These are phyloP conservation scores for Carnegiea gigantea DNA, from an alignment of 179 eudicot genomes.

Conservation along the genomic window DNA sequence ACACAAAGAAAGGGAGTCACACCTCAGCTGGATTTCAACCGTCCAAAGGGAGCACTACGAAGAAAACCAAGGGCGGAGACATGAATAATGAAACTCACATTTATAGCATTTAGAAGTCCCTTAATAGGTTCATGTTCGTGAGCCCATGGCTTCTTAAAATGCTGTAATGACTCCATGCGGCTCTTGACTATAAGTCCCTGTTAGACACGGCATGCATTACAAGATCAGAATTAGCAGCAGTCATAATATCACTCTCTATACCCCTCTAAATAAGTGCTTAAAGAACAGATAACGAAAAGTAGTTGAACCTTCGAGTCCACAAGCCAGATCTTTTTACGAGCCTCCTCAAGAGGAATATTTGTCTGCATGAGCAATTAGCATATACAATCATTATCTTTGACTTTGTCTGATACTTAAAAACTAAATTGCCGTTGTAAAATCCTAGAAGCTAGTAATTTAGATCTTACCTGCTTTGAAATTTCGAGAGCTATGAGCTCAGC, in stretches of 20 bases:
- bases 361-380: conserved; percentile 49
- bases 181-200: conserved; percentile 84
- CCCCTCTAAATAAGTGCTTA: neutral
- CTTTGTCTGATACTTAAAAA: neutral
- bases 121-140: conserved; percentile 71
- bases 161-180: conserved; percentile 81
- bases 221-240: neutral
- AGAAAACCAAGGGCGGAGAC: neutral
- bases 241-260: neutral
- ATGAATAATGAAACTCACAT: conserved; percentile 41
- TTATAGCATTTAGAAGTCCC: conserved; percentile 73
- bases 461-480: conserved; percentile 87
- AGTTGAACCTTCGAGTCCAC: conserved; percentile 79
- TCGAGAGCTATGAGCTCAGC: conserved; percentile 93
- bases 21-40: neutral
- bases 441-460: neutral
- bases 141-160: conserved; percentile 94
- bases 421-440: neutral
- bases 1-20: neutral
- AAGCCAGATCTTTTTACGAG: conserved; percentile 81
- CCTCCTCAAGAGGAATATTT: conserved; percentile 66
- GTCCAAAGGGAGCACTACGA: neutral
- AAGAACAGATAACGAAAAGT: neutral
- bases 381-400: conserved; percentile 4
- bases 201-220: conserved; percentile 7